phyloP scores from a whole-genome alignment of 169 alveolate genomes.

The Sarcocystis neurona region DNA sequence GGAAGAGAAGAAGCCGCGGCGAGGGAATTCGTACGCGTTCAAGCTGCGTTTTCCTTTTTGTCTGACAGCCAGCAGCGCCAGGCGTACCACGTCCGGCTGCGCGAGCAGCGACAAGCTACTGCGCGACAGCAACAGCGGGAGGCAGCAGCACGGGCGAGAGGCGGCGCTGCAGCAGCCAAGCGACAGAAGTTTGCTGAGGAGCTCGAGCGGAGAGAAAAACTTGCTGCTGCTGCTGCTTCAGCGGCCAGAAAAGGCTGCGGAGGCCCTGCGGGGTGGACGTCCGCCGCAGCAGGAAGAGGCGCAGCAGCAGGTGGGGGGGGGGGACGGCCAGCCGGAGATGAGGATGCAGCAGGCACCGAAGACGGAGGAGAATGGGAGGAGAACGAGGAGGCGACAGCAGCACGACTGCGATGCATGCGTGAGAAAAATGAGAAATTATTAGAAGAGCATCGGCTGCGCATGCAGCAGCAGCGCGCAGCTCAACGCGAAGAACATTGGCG shows the following conservation, averaged over 20 bases:
- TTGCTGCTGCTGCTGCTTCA: no score
- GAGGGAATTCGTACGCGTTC: conserved; percentile 34
- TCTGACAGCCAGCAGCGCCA: conserved; percentile 13
- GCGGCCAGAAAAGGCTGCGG: no score
- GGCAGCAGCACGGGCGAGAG: no score
- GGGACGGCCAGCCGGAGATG: background rate
- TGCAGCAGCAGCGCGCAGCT: background rate
- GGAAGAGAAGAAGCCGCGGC: conserved; percentile 58
- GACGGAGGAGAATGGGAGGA: background rate
- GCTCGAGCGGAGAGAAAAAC: conserved; percentile 27
- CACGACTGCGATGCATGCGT: background rate
- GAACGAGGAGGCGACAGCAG: background rate
- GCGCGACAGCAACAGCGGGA: conserved; percentile 31
- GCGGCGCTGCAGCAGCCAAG: conserved; percentile 36
- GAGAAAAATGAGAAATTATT: conserved; percentile 30
- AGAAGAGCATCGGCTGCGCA: conserved; percentile 24
- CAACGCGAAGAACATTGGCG: background rate
- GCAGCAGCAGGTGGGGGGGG: background rate
- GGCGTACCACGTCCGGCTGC: conserved; percentile 37
- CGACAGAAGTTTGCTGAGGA: conserved; percentile 29
- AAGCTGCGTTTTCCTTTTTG: conserved; percentile 50
- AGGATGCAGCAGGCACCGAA: background rate
- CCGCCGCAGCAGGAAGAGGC: background rate
- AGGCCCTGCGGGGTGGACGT: background rate
- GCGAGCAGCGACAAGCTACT: conserved; percentile 40